Base-by-base conservation (phyloP, 495 filamentous ascomycete genomes). In the Penicillium pulvis region DNA sequence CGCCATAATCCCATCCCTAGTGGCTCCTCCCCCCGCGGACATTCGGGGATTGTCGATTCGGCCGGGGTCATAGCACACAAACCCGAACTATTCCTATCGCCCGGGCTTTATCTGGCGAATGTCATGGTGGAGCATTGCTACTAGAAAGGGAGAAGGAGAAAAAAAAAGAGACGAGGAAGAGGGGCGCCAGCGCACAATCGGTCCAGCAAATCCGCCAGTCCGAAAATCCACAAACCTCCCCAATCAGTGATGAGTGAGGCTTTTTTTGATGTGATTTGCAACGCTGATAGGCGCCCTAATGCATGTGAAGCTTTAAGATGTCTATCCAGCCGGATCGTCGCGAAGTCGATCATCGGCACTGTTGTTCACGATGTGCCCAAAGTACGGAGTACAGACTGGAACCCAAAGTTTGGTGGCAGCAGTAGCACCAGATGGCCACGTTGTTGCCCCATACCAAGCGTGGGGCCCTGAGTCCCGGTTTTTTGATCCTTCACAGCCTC, bases 281-380 rank as follows among this genome's bases (percentile, higher is more conserved):
- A 53, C 36, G 11, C 45, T 47, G 55, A 63, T 66, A 63, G 44
- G 58, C 53, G 60, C 60, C 58, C 46, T 58, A 23, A 46, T 64
- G 66, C 66, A 64, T 60, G 53, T 55, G 60, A 53, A 61, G 57
- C 63, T 60, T 59, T 39, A 51, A 51, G 8, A 19, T 24, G 24
- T 41, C 35, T 36, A 44, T 31, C 41, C 31, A 53, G 12, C 35
- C n/a, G 17, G 51, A 54, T 59, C 44, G 54, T 48, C 56, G 46
- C 35, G 23, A 43, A 23, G 24, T 48, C 41, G 52, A 51, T 42
- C 56, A 53, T 49, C 36, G 51, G 19, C 20, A 23, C 20, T 23
- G 20, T 23, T 28, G 24, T 26, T 53, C 33, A 55, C 41, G 42
- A 47, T 46, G 26, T 31, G 26, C 42, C 53, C 20, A 55, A 31